A percentile compares a stretch with the other conserved stretches of the same genome.
Conservation (phyloP, 2,329 filamentous ascomycete species). For the Ophiostoma fasciatum region DNA sequence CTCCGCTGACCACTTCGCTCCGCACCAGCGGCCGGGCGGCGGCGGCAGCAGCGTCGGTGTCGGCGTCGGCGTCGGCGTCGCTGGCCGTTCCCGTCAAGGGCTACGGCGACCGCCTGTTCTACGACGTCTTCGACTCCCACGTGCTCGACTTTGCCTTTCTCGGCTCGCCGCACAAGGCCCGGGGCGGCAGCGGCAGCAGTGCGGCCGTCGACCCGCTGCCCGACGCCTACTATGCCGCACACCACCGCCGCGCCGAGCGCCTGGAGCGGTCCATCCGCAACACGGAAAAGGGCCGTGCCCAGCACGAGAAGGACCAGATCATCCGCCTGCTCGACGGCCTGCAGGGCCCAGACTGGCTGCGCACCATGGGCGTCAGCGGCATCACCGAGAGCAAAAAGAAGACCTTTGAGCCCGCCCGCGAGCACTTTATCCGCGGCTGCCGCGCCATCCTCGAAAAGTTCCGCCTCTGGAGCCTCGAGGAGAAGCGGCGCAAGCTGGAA, state of each 20-base stretch:
- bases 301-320: conserved; percentile 52
- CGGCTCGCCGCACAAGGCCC: conserved; percentile 26
- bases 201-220: conserved; percentile 41
- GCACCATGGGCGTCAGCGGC: conserved; percentile 76
- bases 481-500: conserved; percentile 66
- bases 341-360: conserved; percentile 83
- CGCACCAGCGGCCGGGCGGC: no score
- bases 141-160: conserved; percentile 41
- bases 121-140: conserved; percentile 40
- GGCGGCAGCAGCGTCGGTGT: conserved; percentile 7
- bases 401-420: conserved; percentile 70
- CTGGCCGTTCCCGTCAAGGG: conserved; percentile 29
- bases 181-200: conserved; percentile 25
- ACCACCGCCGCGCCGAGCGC: conserved; percentile 44
- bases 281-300: conserved; percentile 47
- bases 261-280: conserved; percentile 49
- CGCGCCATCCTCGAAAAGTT: conserved; percentile 77
- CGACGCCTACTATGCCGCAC: conserved; percentile 36
- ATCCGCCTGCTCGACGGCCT: conserved; percentile 62
- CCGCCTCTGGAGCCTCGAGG: conserved; percentile 72
- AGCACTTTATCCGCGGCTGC: conserved; percentile 74
- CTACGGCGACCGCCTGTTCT: conserved; percentile 42
- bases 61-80: no score
- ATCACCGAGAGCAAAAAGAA: conserved; percentile 77
- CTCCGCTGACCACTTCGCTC: conserved; percentile 7